phyloP scores from a whole-genome alignment of 2,329 filamentous ascomycete genomes.

The Teratosphaeria gauchensis region DNA sequence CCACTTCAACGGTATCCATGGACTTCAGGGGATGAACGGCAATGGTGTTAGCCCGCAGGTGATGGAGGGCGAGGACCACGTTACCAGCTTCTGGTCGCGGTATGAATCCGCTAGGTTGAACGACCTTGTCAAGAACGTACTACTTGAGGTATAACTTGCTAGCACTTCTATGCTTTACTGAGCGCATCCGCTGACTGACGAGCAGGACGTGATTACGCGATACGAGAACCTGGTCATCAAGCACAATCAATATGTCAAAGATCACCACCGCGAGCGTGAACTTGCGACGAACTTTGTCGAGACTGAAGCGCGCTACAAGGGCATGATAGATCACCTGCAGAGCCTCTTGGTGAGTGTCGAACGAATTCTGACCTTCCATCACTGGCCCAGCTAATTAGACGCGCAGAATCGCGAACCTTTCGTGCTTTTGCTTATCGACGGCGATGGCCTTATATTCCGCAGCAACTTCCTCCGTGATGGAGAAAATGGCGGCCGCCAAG shows the following conservation, averaged over 20 bases:
- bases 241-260: constrained; percentile 19
- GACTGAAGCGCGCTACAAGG: constrained; percentile 1
- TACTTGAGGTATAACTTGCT: constrained; percentile 21
- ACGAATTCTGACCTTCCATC: neutral
- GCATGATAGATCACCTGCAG: constrained; percentile 4
- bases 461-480: constrained; percentile 18
- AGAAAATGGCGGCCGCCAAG: constrained; percentile 46
- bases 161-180: neutral
- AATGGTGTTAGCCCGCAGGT: neutral
- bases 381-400: neutral
- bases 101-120: constrained; percentile 21
- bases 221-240: constrained; percentile 29
- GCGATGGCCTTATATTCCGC: constrained; percentile 45
- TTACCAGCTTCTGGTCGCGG: constrained; percentile 19
- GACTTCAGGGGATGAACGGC: neutral
- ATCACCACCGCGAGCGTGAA: constrained; percentile 19
- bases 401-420: constrained; percentile 44
- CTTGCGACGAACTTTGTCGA: neutral
- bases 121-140: constrained; percentile 22
- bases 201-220: constrained; percentile 31
- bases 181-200: neutral
- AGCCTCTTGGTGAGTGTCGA: neutral
- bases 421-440: constrained; percentile 52
- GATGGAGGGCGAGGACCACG: constrained; percentile 2
- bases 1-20: neutral